Percentiles rank a stretch among this genome's conserved stretches.
phyloP scores from a whole-genome alignment of 176 grass and related monocot genomes.

The Puccinellia tenuiflora region DNA sequence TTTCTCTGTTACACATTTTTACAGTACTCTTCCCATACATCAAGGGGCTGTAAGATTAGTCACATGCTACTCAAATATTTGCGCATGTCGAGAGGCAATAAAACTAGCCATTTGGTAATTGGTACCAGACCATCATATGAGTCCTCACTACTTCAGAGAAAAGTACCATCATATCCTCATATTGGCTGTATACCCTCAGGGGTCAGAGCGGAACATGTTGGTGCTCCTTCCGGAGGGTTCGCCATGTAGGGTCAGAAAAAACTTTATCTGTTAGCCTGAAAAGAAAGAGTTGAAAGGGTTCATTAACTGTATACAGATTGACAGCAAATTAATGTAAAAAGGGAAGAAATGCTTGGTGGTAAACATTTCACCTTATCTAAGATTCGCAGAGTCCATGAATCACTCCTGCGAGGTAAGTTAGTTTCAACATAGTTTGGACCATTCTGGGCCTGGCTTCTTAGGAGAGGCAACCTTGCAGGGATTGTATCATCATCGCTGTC shows the following conservation, averaged over 20 bases:
- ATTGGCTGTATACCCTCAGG: neutral
- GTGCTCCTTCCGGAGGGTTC: conserved; percentile 9
- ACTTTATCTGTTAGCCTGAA: conserved; percentile 53
- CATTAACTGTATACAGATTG: neutral
- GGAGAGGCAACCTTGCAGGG: conserved; percentile 69
- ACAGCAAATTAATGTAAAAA: neutral
- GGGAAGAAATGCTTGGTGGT: neutral
- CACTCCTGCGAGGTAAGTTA: conserved; percentile 44
- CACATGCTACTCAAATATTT: conserved; percentile 69
- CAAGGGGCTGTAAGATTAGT: conserved; percentile 26
- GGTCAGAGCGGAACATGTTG: neutral
- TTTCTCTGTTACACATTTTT: neutral
- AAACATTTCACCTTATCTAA: conserved; percentile 47
- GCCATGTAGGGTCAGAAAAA: neutral
- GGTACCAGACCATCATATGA: neutral
- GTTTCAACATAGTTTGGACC: conserved; percentile 23
- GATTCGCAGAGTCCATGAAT: conserved; percentile 71
- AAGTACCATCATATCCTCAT: conserved; percentile 13
- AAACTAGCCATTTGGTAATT: conserved; percentile 34
- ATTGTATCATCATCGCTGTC: conserved; percentile 77
- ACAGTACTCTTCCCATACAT: conserved; percentile 12
- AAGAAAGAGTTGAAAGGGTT: neutral
- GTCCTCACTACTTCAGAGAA: neutral
- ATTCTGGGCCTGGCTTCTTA: conserved; percentile 60
- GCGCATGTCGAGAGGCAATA: conserved; percentile 45